Percentiles rank a stretch among this genome's conserved stretches.
Conservation (phyloP, 768 basidiomycete species). For the Pleurotus tuoliensis region DNA sequence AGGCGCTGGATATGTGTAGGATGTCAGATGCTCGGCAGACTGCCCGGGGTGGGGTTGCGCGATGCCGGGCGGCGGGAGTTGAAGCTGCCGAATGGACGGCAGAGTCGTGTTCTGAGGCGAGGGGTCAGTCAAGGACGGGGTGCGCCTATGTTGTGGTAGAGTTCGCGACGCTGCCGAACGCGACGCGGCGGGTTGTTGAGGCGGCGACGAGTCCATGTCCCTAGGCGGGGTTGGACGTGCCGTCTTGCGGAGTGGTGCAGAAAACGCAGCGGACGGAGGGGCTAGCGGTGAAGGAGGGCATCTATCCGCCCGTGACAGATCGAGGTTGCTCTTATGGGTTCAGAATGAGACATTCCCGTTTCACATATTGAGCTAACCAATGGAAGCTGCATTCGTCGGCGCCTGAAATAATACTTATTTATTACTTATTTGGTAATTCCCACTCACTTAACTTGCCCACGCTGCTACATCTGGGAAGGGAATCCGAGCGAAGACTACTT, state of each 20-base stretch:
- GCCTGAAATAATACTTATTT: not conserved
- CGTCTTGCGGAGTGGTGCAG: not conserved
- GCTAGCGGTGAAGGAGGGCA: constrained; percentile 1
- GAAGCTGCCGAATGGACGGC: constrained; percentile 66
- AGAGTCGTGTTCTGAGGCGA: constrained; percentile 37
- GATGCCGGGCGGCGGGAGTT: constrained; percentile 52
- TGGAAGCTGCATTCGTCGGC: not conserved
- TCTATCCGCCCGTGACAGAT: constrained; percentile 5
- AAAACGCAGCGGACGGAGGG: not conserved
- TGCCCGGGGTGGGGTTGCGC: constrained; percentile 18
- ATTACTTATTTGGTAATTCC: not conserved
- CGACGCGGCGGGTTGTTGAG: not conserved
- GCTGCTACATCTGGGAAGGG: not conserved
- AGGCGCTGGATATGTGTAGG: constrained; percentile 20
- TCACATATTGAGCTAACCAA: not conserved
- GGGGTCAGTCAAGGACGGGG: constrained; percentile 14
- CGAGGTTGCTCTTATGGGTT: constrained; percentile 7
- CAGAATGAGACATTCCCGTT: not conserved
- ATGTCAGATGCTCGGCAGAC: constrained; percentile 13
- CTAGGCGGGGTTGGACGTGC: not conserved
- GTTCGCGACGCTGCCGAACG: constrained; percentile 4
- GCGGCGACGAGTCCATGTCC: not conserved
- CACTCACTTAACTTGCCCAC: not conserved
- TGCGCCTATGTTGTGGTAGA: constrained; percentile 19
- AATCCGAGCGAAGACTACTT: not conserved